Percentiles rank a stretch among this genome's conserved stretches.
These are phyloP conservation scores for Boletus smithii DNA, from an alignment of 1,284 basidiomycete genomes.

Conservation along the genomic window DNA sequence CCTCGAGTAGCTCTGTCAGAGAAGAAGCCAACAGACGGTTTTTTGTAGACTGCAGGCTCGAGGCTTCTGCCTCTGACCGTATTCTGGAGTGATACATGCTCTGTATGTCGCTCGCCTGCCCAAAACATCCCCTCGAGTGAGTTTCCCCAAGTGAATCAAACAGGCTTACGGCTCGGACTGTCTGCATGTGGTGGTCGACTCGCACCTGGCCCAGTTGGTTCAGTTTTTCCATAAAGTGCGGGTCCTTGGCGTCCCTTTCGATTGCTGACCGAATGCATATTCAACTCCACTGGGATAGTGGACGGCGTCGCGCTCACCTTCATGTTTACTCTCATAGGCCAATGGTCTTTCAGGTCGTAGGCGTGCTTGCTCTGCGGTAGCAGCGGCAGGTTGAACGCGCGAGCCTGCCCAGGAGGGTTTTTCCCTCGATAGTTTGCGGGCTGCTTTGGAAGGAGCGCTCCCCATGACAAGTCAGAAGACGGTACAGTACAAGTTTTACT, in stretches of 20 bases:
- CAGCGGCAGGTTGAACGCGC: constrained; percentile 37
- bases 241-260: constrained; percentile 66
- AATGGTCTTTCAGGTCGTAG: constrained; percentile 24
- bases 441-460: constrained; percentile 61
- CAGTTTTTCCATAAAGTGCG: constrained; percentile 73
- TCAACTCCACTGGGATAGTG: neutral
- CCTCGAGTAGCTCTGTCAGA: constrained; percentile 62
- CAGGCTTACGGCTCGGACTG: constrained; percentile 51
- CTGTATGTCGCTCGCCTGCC: constrained; percentile 36
- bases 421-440: constrained; percentile 59
- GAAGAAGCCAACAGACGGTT: constrained; percentile 56
- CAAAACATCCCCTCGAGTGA: neutral
- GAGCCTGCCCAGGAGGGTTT: constrained; percentile 54
- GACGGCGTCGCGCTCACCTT: constrained; percentile 38
- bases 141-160: neutral
- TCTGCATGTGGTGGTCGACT: constrained; percentile 65
- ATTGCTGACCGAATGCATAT: constrained; percentile 47
- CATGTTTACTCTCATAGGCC: constrained; percentile 54
- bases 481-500: neutral
- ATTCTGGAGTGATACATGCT: constrained; percentile 50
- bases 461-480: too few relatives aligned
- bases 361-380: constrained; percentile 8
- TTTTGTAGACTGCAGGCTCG: constrained; percentile 29
- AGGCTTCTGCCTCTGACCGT: constrained; percentile 55
- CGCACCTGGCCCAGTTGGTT: constrained; percentile 66